Percentiles rank a stretch among this genome's conserved stretches.
phyloP scores from a whole-genome alignment of 2,329 filamentous ascomycete genomes.

The Talaromyces piceae region DNA sequence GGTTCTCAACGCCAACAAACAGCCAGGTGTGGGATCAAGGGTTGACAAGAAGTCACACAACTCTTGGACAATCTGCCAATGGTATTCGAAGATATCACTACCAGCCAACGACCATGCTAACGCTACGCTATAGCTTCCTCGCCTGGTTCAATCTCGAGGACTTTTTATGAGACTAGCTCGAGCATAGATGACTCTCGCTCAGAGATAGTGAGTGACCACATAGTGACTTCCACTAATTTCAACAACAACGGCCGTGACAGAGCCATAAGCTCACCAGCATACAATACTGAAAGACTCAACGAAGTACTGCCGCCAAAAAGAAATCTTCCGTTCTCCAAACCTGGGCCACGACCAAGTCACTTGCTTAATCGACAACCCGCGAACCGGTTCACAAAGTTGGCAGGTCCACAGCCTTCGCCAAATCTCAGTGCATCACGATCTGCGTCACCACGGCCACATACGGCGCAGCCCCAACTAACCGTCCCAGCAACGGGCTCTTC shows the following conservation, averaged over 20 bases:
- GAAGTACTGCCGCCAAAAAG: slow-evolving; percentile 36
- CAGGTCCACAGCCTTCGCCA: background rate
- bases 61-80: slow-evolving; percentile 2
- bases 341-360: slow-evolving; percentile 7
- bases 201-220: background rate
- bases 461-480: slow-evolving; percentile 4
- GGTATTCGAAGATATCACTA: slow-evolving; percentile 1
- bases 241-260: slow-evolving; percentile 6
- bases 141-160: background rate
- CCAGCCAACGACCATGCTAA: background rate
- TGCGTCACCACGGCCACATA: slow-evolving; percentile 5
- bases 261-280: slow-evolving; percentile 21
- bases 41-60: slow-evolving; percentile 8
- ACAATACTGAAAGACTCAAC: slow-evolving; percentile 22
- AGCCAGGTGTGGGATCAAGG: slow-evolving; percentile 3
- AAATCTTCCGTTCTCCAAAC: slow-evolving; percentile 34
- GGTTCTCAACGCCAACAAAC: background rate
- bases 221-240: slow-evolving; percentile 10
- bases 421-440: background rate
- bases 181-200: slow-evolving; percentile 1
- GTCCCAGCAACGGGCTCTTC: slow-evolving; percentile 8
- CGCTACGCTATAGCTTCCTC: slow-evolving; percentile 3
- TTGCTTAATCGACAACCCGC: background rate
- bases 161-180: background rate
- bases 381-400: background rate